Evolutionary conservation across 495 filamentous ascomycete species (phyloP).

Genomic region (Xylaria venustula): DNA sequence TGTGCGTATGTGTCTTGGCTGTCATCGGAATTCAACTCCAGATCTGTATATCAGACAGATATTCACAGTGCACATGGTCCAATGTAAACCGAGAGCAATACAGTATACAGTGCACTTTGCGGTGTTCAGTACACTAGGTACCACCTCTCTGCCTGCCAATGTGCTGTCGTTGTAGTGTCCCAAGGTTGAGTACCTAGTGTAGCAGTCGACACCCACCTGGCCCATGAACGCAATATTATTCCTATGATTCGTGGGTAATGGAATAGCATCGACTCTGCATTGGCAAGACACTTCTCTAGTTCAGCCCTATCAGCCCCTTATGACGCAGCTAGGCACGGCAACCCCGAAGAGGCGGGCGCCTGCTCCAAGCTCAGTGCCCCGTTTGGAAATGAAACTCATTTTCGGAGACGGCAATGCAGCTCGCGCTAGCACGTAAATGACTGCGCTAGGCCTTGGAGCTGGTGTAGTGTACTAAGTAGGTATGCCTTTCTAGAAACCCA

Average conservation of each 20-base stretch:
- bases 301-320: slow-evolving; percentile 20
- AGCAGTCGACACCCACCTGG: neutral
- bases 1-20: too few species aligned
- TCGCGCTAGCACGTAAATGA: neutral
- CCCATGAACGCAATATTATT: neutral
- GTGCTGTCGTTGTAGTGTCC: too few species aligned
- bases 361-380: slow-evolving; percentile 3
- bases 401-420: slow-evolving; percentile 2
- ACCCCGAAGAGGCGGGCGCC: slow-evolving; percentile 12
- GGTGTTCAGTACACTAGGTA: neutral
- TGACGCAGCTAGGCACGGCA: slow-evolving; percentile 17
- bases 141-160: too few species aligned
- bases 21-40: too few species aligned
- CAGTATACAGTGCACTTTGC: neutral
- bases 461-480: too few species aligned
- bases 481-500: too few species aligned
- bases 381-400: slow-evolving; percentile 8
- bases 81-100: neutral
- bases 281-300: slow-evolving; percentile 1
- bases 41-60: too few species aligned
- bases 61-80: too few species aligned
- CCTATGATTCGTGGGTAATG: too few species aligned
- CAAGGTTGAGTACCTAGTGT: too few species aligned
- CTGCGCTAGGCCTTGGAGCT: neutral
- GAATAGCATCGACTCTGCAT: neutral